Conservation (phyloP, 2,329 filamentous ascomycete genomes). For the Aureobasidium sp. region DNA sequence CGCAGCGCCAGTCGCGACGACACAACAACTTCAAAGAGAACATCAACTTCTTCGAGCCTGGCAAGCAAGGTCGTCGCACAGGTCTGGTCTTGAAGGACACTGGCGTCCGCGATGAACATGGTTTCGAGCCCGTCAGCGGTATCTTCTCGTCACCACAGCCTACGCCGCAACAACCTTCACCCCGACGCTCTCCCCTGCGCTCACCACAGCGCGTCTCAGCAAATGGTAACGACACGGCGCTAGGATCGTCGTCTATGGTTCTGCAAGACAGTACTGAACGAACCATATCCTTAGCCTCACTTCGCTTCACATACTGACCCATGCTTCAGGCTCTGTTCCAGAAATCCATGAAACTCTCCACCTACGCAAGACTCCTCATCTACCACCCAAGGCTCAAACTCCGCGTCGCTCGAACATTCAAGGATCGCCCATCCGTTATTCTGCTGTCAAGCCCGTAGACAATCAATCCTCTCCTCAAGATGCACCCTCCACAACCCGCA, state of each 20-base stretch:
- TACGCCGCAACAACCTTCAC: conserved; percentile 31
- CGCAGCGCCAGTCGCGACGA: conserved; percentile 15
- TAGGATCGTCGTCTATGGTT: conserved; percentile 48
- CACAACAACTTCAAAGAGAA: conserved; percentile 19
- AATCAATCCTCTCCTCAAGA: conserved; percentile 26
- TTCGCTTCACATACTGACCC: background rate
- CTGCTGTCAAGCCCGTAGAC: conserved; percentile 48
- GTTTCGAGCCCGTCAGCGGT: conserved; percentile 78
- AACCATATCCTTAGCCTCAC: background rate
- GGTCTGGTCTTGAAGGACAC: conserved; percentile 73
- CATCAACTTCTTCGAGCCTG: conserved; percentile 19
- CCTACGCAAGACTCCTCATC: conserved; percentile 36
- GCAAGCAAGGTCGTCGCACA: conserved; percentile 62
- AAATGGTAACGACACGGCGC: conserved; percentile 34
- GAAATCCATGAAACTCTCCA: conserved; percentile 39
- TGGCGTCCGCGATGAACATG: conserved; percentile 80
- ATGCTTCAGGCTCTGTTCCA: conserved; percentile 40
- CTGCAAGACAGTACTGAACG: conserved; percentile 51
- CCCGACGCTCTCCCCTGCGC: background rate
- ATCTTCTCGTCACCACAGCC: conserved; percentile 84
- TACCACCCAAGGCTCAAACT: conserved; percentile 49
- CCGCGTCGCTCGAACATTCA: conserved; percentile 56
- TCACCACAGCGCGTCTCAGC: conserved; percentile 24
- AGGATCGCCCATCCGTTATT: conserved; percentile 55
- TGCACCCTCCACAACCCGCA: background rate